phyloP scores from a whole-genome alignment of 2,329 filamentous ascomycete species.

The Nannizziopsis arthrosporioides region DNA sequence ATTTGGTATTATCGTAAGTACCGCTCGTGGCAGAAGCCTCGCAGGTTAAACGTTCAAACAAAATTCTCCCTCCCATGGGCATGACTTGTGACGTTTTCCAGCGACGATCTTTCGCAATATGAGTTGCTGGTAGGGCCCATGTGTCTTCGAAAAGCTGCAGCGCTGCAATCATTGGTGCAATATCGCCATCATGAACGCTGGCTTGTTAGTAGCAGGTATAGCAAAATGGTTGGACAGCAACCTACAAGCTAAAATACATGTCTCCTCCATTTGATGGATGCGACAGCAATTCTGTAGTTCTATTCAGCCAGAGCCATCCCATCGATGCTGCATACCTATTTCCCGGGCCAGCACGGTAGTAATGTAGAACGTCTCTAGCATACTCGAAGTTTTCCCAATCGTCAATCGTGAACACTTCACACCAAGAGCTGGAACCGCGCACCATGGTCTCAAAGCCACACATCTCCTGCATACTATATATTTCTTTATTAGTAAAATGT shows the following conservation, averaged over 20 bases:
- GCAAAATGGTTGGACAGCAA: constrained; percentile 8
- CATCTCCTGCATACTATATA: constrained; percentile 51
- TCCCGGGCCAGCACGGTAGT: constrained; percentile 48
- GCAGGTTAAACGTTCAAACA: constrained; percentile 44
- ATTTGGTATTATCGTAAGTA: constrained; percentile 10
- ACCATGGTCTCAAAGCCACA: constrained; percentile 49
- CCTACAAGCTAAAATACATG: constrained; percentile 48
- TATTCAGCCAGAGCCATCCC: constrained; percentile 50
- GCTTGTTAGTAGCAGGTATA: neutral
- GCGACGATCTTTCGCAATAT: constrained; percentile 33
- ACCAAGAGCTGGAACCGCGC: constrained; percentile 45
- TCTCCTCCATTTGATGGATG: constrained; percentile 36
- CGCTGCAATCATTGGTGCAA: constrained; percentile 44
- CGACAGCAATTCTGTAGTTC: constrained; percentile 40
- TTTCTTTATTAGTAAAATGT: constrained; percentile 35
- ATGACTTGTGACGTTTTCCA: constrained; percentile 47
- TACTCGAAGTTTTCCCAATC: constrained; percentile 49
- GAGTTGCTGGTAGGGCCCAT: constrained; percentile 37
- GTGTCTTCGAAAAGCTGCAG: constrained; percentile 38
- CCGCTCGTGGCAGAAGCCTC: neutral
- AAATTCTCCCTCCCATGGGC: constrained; percentile 47
- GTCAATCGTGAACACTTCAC: constrained; percentile 42
- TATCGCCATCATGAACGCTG: constrained; percentile 48
- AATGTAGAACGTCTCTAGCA: constrained; percentile 47
- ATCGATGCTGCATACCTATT: constrained; percentile 43